Base-by-base conservation (phyloP, 2,329 filamentous ascomycete species). In the Emericellopsis cladophorae region DNA sequence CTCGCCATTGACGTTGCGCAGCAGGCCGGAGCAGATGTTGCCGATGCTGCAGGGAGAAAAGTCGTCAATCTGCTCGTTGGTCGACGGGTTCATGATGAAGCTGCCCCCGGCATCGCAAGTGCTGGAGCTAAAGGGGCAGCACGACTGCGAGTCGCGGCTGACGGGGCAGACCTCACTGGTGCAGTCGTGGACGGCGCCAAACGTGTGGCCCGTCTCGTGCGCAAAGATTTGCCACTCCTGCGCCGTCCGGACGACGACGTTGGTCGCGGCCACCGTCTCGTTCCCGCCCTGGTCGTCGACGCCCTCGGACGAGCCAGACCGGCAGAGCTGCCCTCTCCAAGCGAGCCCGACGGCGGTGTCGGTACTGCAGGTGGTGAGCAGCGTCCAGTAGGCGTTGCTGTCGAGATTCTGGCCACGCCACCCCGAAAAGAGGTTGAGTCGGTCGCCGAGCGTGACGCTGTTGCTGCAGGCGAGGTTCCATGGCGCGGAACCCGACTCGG, bases 41-140 rank as follows among this genome's bases (percentile, higher is more conserved):
- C 92, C 92, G 48, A 98, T 74, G 21, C 80, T 84, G 65, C 92
- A 98, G 2, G 81, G 74, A 1, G 88, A 95, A 63, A 98, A 98
- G 34, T 72, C 65, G 1, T 72, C 81, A 55, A 95, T 86, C 42
- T 76, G 74, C 8, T 68, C 58, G 11, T 72, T 74, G 1, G 90
- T 92, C 10, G 84, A 92, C 0, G 92, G 92, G 57, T 96, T 96
- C 92, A 98, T 98, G 60, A 98, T 88, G 62, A 79, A 98, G 44
- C 72, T 61, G n/a, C 76, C 81, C 34, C 70, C 66, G 18, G 92
- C 92, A 58, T 93, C 70, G 58, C 92, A 98, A 0, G 65, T 70
- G 34, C 46, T 58, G 8, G 65, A 53, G 49, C 70, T 83, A 7
- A 95, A 67, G 0, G 89, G 92, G 51, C 92, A 98, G 60, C 92